A percentile compares a stretch with the other conserved stretches of the same genome.
phyloP scores from a whole-genome alignment of 176 grass and related monocot species.

The Aechmea fasciata region DNA sequence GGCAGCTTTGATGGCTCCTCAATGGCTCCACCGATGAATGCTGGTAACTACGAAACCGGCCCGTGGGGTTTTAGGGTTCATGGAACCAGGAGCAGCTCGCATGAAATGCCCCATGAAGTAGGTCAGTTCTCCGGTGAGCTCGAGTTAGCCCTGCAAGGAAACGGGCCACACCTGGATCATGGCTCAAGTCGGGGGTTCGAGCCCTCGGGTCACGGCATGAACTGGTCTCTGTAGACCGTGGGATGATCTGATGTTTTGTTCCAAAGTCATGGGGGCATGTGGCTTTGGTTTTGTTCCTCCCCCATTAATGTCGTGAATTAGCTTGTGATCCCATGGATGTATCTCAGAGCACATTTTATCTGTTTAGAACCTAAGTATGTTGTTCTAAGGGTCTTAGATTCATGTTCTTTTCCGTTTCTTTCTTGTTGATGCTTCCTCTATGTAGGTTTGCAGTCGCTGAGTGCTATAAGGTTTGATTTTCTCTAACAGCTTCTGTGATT shows the following conservation, averaged over 20 bases:
- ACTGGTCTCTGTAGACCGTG: slow-evolving; percentile 26
- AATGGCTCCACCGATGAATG: background rate
- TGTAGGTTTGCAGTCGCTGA: too few species aligned
- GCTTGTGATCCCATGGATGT: too few species aligned
- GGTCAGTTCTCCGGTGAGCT: slow-evolving; percentile 18
- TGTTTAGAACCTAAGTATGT: too few species aligned
- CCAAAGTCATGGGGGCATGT: background rate
- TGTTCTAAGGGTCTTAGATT: too few species aligned
- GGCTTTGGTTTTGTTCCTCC: background rate
- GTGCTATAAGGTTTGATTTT: too few species aligned
- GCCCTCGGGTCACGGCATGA: slow-evolving; percentile 15
- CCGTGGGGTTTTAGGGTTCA: slow-evolving; percentile 24
- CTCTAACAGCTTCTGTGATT: too few species aligned
- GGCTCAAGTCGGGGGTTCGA: slow-evolving; percentile 9
- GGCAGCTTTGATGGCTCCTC: slow-evolving; percentile 6
- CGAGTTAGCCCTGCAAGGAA: slow-evolving; percentile 33
- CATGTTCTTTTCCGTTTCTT: too few species aligned
- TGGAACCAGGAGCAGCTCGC: slow-evolving; percentile 4
- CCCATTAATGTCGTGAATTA: background rate
- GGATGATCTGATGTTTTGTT: background rate
- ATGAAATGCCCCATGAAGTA: slow-evolving; percentile 4
- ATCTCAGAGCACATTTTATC: too few species aligned
- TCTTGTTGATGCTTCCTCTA: too few species aligned
- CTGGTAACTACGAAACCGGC: slow-evolving; percentile 1
- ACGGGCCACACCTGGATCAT: slow-evolving; percentile 16